These are phyloP conservation scores for Suzukiozyma palmioleophila DNA, from an alignment of 1,139 yeast species.

Conservation along the genomic window DNA sequence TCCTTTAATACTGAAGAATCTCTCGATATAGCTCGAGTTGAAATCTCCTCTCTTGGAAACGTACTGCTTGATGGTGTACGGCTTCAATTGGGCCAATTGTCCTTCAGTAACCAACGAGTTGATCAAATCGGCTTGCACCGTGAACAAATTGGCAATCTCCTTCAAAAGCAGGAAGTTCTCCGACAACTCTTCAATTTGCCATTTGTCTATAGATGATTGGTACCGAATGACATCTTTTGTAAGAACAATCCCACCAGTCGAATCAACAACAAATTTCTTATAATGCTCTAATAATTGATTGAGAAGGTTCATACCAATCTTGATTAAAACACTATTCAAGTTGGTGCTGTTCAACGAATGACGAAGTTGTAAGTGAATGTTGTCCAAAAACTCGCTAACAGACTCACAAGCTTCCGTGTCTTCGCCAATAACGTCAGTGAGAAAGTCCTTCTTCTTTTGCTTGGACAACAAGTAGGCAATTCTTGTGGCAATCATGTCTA, in stretches of 20 bases:
- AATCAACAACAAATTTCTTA: slow-evolving; percentile 69
- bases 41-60: slow-evolving; percentile 71
- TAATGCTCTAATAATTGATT: slow-evolving; percentile 66
- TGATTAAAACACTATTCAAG: slow-evolving; percentile 47
- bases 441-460: slow-evolving; percentile 30
- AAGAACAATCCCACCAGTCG: slow-evolving; percentile 80
- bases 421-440: slow-evolving; percentile 49
- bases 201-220: slow-evolving; percentile 66
- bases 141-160: slow-evolving; percentile 80
- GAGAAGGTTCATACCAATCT: slow-evolving; percentile 60
- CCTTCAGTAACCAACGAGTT: slow-evolving; percentile 83
- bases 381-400: slow-evolving; percentile 50
- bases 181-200: slow-evolving; percentile 63
- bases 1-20: slow-evolving; percentile 36
- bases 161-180: slow-evolving; percentile 69
- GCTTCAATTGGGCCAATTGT: slow-evolving; percentile 65
- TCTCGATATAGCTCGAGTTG: slow-evolving; percentile 50
- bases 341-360: slow-evolving; percentile 49
- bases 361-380: slow-evolving; percentile 33
- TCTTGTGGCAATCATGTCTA: slow-evolving; percentile 46
- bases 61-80: slow-evolving; percentile 62
- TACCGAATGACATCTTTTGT: slow-evolving; percentile 81
- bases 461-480: slow-evolving; percentile 46
- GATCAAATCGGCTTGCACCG: slow-evolving; percentile 66
- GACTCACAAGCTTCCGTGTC: slow-evolving; percentile 70